Evolutionary conservation across 805 yeast genomes (phyloP).

Genomic region (Candida multigemmis): DNA sequence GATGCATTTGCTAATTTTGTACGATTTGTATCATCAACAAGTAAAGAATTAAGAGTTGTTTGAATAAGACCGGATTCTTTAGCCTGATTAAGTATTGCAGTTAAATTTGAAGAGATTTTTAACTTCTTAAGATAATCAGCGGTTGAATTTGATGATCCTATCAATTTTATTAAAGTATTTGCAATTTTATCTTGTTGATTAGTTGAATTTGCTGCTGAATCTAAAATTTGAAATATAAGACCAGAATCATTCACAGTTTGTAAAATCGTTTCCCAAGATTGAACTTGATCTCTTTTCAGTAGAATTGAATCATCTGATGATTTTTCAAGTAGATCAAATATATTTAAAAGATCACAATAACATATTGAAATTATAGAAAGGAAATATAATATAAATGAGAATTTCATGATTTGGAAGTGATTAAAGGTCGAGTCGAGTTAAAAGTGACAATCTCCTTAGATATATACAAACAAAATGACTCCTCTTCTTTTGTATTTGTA

Average conservation of each 20-base stretch:
- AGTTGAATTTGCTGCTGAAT: conserved; percentile 16
- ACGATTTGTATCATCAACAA: conserved; percentile 21
- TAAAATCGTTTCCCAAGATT: no score
- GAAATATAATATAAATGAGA: no score
- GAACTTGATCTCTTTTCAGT: no score
- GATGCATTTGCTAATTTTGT: conserved; percentile 11
- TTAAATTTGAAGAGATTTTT: conserved; percentile 13
- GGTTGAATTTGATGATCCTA: conserved; percentile 2
- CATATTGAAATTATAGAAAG: no score
- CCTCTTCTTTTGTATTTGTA: no score
- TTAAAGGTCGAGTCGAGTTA: no score
- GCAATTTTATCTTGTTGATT: conserved; percentile 4
- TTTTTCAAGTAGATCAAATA: no score
- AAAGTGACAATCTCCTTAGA: no score
- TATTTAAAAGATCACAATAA: no score
- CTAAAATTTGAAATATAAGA: conserved; percentile 10
- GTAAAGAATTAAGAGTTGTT: conserved; percentile 13
- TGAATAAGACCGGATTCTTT: conserved; percentile 17
- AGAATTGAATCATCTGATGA: no score
- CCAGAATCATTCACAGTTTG: conserved; percentile 15
- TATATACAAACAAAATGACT: no score
- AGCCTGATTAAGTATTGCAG: conserved; percentile 12
- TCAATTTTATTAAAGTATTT: neutral
- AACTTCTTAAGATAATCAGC: conserved; percentile 3
- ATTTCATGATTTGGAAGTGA: no score